Evolutionary conservation across 1,284 basidiomycete genomes (phyloP).

Genomic region (Moesziomyces antarcticus): DNA sequence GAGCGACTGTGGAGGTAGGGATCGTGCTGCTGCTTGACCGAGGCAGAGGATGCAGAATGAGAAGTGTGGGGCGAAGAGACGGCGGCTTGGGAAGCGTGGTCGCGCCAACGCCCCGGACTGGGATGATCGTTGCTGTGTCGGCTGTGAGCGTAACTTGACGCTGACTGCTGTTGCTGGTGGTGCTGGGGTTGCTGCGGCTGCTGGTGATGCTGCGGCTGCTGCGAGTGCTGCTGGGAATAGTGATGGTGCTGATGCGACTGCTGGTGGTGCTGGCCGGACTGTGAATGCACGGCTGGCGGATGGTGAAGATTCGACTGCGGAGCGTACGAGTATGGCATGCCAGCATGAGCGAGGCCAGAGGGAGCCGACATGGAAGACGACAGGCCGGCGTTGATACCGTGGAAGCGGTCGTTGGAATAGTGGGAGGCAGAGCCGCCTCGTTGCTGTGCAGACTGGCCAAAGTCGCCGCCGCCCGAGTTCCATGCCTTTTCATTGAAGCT

Average conservation of each 20-base stretch:
- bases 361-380: slow-evolving; percentile 39
- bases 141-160: slow-evolving; percentile 11
- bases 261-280: slow-evolving; percentile 18
- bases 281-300: slow-evolving; percentile 16
- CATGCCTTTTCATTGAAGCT: slow-evolving; percentile 15
- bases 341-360: slow-evolving; percentile 30
- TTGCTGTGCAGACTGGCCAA: slow-evolving; percentile 8
- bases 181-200: slow-evolving; percentile 6
- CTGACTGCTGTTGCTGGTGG: slow-evolving; percentile 9
- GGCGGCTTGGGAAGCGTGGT: slow-evolving; percentile 17
- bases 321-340: slow-evolving; percentile 17
- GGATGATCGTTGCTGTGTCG: slow-evolving; percentile 29
- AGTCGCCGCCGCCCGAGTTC: slow-evolving; percentile 17
- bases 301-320: slow-evolving; percentile 21
- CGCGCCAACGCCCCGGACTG: slow-evolving; percentile 44
- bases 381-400: slow-evolving; percentile 13
- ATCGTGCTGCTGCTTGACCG: slow-evolving; percentile 35
- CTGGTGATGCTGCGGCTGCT: slow-evolving; percentile 19
- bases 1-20: slow-evolving; percentile 21
- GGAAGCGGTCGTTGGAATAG: slow-evolving; percentile 38
- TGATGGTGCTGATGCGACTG: slow-evolving; percentile 14
- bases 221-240: slow-evolving; percentile 7
- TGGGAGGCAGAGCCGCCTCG: slow-evolving; percentile 12
- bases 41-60: slow-evolving; percentile 8
- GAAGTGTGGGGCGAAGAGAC: slow-evolving; percentile 38